Percentiles rank a stretch among this genome's conserved stretches.
phyloP scores from a whole-genome alignment of 192 early-diverging fungal species.

The Rhizophagus sp. region DNA sequence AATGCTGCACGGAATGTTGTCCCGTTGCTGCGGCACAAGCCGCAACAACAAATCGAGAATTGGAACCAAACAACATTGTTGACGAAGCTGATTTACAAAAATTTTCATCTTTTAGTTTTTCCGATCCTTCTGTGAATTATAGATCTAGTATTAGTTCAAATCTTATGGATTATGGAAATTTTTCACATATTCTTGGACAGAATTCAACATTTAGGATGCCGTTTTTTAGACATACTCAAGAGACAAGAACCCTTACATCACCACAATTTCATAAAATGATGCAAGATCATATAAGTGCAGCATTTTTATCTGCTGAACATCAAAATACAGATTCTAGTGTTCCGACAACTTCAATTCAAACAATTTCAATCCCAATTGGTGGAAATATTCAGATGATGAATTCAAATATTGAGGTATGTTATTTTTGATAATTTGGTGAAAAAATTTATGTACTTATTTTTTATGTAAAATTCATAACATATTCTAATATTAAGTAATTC shows the following conservation, averaged over 20 bases:
- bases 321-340: not conserved
- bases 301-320: not conserved
- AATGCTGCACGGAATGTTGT: slow-evolving; percentile 43
- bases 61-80: not conserved
- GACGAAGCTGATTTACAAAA: not conserved
- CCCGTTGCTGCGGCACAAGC: slow-evolving; percentile 34
- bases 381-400: not conserved
- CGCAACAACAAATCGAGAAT: slow-evolving; percentile 2
- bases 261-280: not conserved
- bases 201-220: slow-evolving; percentile 2
- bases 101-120: not conserved
- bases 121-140: slow-evolving; percentile 13
- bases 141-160: not conserved
- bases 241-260: not conserved
- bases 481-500: not conserved
- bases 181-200: slow-evolving; percentile 1
- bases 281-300: not conserved
- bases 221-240: not conserved
- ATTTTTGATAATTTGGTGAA: not conserved
- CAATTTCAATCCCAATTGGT: not conserved
- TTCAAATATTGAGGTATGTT: not conserved
- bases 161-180: slow-evolving; percentile 10
- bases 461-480: not conserved
- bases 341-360: slow-evolving; percentile 1
- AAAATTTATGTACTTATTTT: not conserved